Conservation (phyloP, 2,329 filamentous ascomycete species). For the Penicillium paneum region DNA sequence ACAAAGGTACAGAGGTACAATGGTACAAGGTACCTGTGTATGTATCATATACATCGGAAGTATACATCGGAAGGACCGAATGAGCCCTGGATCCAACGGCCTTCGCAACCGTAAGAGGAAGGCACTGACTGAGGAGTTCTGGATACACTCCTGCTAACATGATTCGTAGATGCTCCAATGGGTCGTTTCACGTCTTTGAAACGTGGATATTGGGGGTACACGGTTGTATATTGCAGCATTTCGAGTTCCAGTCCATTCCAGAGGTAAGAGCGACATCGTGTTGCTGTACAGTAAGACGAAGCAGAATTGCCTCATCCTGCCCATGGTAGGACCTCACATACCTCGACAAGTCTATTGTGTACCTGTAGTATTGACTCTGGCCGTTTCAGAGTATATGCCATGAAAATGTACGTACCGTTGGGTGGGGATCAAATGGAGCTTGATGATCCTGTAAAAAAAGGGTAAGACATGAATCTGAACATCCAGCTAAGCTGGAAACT, state of each 20-base stretch:
- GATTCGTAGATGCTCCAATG: conserved; percentile 1
- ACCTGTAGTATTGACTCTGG: not conserved
- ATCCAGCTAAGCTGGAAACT: not conserved
- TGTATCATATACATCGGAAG: too few species aligned
- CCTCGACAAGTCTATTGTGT: not conserved
- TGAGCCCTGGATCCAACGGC: conserved; percentile 8
- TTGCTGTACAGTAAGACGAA: not conserved
- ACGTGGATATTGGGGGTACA: not conserved
- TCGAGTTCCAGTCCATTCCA: not conserved
- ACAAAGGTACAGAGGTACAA: not conserved
- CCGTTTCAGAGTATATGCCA: not conserved
- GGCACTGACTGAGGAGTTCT: conserved; percentile 3
- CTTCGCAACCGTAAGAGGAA: conserved; percentile 5
- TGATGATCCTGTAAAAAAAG: too few species aligned
- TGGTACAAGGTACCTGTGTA: too few species aligned
- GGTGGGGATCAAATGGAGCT: not conserved
- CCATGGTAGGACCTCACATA: not conserved
- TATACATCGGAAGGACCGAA: not conserved
- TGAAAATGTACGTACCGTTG: not conserved
- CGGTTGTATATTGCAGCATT: not conserved
- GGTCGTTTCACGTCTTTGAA: not conserved
- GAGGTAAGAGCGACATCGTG: not conserved
- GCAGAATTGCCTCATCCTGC: not conserved
- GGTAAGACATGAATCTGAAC: not conserved
- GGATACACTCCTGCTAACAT: conserved; percentile 27